Evolutionary conservation across 768 basidiomycete genomes (phyloP), one percentile per base, ranked within the genome.

Genomic region (Terana coerulea): DNA sequence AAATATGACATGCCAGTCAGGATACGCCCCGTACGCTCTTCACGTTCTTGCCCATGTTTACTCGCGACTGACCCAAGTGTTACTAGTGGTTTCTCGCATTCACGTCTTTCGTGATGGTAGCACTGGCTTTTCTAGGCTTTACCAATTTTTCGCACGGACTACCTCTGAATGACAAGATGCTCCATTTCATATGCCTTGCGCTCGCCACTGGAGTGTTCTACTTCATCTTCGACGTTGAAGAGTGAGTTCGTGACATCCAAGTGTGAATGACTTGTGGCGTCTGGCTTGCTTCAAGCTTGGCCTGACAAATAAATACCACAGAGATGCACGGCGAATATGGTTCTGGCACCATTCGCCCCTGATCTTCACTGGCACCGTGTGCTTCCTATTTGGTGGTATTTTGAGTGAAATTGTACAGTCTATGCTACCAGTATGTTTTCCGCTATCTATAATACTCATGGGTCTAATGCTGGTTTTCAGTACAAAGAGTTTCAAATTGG

Each of bases 161-260:
- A 21, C 88, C 87, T 1, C 62, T 91, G 15, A 88, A 89, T 62
- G 85, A 86, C 77, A 91, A 91, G 67, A 63, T 91, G 14, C 69
- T 91, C 24, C 91, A 88, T 61, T 89, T 93, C 62, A 58, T 87
- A 10, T 91, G 88, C 65, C 86, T 93, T 52, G 73, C 74, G 48
- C 55, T 88, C 22, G 88, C 89, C 1, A 93, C 89, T 0, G 83
- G 70, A 3, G 79, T 91, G 5, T 92, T 92, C 67, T 93, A 91
- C 68, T 92, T 91, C 61, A 88, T 92, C 41, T 77, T 90, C 29
- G 91, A 93, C 60, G 83, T 91, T 8, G 91, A 93, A 53, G 91
- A 93, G 90, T 93, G 59, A 65, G 87, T 70, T 17, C 19, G 4
- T 19, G 19, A 30, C 45, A 14, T 19, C 15, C 37, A 22, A n/a